Evolutionary conservation across 169 alveolate species (phyloP).

Genomic region (Cytauxzoon felis): DNA sequence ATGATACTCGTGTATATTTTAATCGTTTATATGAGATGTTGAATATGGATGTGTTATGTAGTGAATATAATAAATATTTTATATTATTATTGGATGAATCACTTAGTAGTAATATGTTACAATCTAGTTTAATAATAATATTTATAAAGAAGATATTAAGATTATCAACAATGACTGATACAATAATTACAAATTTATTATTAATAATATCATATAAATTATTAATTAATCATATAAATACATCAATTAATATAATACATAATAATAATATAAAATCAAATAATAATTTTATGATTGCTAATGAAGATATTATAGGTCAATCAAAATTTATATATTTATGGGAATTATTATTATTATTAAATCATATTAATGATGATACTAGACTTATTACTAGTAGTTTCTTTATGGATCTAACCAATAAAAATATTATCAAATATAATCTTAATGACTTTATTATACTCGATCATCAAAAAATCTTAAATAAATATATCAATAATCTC

Average conservation of each 20-base stretch:
- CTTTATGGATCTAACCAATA: constrained; percentile 31
- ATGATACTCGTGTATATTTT: constrained; percentile 11
- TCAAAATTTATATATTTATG: constrained; percentile 1
- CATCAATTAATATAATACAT: background rate
- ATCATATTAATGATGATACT: constrained; percentile 51
- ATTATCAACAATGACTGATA: constrained; percentile 23
- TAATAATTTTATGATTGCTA: background rate
- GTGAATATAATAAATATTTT: constrained; percentile 9
- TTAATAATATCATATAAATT: constrained; percentile 31
- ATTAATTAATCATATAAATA: constrained; percentile 27
- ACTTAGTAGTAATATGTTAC: constrained; percentile 46
- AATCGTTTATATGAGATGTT: constrained; percentile 15
- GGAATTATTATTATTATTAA: constrained; percentile 41
- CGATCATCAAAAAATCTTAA: constrained; percentile 11
- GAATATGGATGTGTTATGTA: background rate
- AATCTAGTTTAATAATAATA: constrained; percentile 8
- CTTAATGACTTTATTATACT: constrained; percentile 33
- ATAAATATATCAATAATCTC: constrained; percentile 4
- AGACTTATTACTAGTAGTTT: constrained; percentile 38
- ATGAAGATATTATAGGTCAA: background rate
- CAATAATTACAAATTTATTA: constrained; percentile 8
- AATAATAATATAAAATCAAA: background rate
- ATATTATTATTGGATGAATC: constrained; percentile 22
- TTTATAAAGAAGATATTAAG: constrained; percentile 47
- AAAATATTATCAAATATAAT: constrained; percentile 1